Percentiles rank a stretch among this genome's conserved stretches.
Conservation (phyloP, 2,329 filamentous ascomycete genomes). For the Calcarisporium arbuscula region DNA sequence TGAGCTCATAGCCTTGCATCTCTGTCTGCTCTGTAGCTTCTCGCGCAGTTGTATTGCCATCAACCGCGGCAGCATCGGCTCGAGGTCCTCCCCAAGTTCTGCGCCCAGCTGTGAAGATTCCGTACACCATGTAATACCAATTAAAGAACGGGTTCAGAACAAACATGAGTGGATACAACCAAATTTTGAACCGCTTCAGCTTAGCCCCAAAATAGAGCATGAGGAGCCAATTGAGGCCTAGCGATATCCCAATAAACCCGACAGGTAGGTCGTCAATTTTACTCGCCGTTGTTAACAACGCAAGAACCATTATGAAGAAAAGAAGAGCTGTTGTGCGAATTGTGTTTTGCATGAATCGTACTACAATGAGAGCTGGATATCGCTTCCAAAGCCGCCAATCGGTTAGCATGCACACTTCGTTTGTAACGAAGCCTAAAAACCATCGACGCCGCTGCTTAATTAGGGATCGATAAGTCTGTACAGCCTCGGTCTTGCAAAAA, state of each 20-base stretch:
- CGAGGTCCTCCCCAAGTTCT: constrained; percentile 93
- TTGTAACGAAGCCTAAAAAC: constrained; percentile 97
- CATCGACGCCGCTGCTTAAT: constrained; percentile 92
- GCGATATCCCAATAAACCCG: constrained; percentile 86
- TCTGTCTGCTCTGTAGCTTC: constrained; percentile 80
- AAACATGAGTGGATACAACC: constrained; percentile 95
- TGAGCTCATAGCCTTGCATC: constrained; percentile 77
- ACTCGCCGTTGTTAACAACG: constrained; percentile 77
- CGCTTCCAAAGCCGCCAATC: constrained; percentile 86
- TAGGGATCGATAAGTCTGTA: constrained; percentile 77
- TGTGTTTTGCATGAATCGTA: constrained; percentile 93
- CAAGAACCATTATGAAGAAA: constrained; percentile 89
- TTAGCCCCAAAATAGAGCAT: constrained; percentile 95
- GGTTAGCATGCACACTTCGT: constrained; percentile 97
- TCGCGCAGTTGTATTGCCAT: constrained; percentile 67
- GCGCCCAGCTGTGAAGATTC: constrained; percentile 89
- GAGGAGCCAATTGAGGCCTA: constrained; percentile 88
- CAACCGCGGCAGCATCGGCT: constrained; percentile 78
- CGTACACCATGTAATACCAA: constrained; percentile 97
- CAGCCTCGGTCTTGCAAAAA: constrained; percentile 97
- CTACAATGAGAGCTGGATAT: constrained; percentile 78
- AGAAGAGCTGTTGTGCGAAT: constrained; percentile 89
- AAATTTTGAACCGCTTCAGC: constrained; percentile 84
- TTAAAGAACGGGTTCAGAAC: constrained; percentile 94
- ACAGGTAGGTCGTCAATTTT: constrained; percentile 74